Evolutionary conservation across 2,329 filamentous ascomycete genomes (phyloP).

Genomic region (Fusarium tjaetaba): DNA sequence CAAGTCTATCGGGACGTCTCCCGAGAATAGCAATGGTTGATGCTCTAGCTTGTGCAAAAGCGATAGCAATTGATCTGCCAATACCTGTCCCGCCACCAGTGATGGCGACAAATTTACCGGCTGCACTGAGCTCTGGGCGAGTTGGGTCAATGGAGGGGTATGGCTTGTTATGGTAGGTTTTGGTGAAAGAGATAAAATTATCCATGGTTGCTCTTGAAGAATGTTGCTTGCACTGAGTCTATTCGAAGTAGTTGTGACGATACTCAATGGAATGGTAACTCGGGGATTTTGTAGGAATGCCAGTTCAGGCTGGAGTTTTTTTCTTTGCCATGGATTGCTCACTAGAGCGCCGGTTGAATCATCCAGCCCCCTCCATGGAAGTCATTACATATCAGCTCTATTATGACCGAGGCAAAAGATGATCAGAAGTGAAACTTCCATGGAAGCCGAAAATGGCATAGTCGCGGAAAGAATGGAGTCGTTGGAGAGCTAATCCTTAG

Average conservation of each 20-base stretch:
- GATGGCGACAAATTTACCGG: neutral
- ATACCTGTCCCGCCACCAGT: neutral
- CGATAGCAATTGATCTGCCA: neutral
- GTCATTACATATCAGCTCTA: neutral
- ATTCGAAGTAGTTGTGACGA: neutral
- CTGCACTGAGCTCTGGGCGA: neutral
- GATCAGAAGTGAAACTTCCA: neutral
- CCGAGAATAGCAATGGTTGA: neutral
- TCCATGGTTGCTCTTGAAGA: neutral
- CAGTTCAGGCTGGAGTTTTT: fast-evolving
- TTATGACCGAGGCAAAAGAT: neutral
- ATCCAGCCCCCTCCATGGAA: neutral
- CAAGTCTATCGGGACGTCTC: neutral
- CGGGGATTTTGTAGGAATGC: neutral
- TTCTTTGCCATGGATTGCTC: neutral
- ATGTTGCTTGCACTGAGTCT: fast-evolving
- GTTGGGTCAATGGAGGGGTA: neutral
- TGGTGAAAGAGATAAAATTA: neutral
- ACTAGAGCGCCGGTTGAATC: neutral
- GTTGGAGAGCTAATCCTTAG: neutral
- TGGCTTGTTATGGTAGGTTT: neutral
- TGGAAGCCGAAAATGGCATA: neutral
- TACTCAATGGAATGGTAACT: fast-evolving
- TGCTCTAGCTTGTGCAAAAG: neutral
- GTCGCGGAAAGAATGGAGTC: neutral